Evolutionary conservation across 192 early-diverging fungal genomes (phyloP).

Genomic region (Entophlyctis luteolus): DNA sequence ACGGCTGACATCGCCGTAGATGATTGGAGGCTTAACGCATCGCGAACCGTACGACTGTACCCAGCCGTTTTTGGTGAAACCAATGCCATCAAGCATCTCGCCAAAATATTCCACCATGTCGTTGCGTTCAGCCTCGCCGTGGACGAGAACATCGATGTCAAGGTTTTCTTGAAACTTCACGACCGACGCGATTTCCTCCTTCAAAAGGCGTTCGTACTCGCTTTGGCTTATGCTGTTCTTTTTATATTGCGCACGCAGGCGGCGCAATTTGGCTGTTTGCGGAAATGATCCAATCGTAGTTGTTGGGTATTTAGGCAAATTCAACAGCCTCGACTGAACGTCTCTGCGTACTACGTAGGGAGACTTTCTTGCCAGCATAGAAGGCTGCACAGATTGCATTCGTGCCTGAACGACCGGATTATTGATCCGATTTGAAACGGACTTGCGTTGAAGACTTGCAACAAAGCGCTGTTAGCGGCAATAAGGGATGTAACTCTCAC

Average conservation of each 20-base stretch:
- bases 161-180: conserved; percentile 85
- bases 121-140: conserved; percentile 94
- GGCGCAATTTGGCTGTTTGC: conserved; percentile 94
- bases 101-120: conserved; percentile 92
- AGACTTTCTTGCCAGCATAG: conserved; percentile 71
- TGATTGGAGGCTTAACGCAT: conserved; percentile 75
- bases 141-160: conserved; percentile 92
- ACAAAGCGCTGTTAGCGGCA: neutral
- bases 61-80: conserved; percentile 96
- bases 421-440: conserved; percentile 75
- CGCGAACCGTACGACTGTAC: conserved; percentile 84
- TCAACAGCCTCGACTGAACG: conserved; percentile 69
- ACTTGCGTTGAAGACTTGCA: too few relatives aligned
- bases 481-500: neutral
- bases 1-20: conserved; percentile 93
- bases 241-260: conserved; percentile 84
- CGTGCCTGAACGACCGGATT: conserved; percentile 71
- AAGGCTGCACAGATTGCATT: conserved; percentile 55
- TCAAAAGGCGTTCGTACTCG: conserved; percentile 79
- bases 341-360: conserved; percentile 68
- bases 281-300: conserved; percentile 99
- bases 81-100: conserved; percentile 86
- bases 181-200: conserved; percentile 77
- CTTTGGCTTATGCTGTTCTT: conserved; percentile 66
- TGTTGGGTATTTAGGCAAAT: conserved; percentile 89